Evolutionary conservation across 176 grass and related monocot species (phyloP).

Genomic region (Triticum turgidum): DNA sequence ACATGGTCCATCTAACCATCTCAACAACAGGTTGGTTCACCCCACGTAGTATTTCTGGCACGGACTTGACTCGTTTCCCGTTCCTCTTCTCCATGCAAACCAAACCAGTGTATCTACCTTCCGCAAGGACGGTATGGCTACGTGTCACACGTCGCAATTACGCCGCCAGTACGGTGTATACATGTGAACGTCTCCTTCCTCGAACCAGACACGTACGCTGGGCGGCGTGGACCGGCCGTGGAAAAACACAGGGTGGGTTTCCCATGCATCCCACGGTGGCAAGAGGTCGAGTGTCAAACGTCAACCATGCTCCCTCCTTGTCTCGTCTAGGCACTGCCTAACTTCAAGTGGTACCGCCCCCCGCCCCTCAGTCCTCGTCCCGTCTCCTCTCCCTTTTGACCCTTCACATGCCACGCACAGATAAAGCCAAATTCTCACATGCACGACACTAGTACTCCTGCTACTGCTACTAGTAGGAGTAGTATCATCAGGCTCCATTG

Average conservation of each 20-base stretch:
- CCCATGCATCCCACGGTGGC: background rate
- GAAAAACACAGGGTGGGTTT: background rate
- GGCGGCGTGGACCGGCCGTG: background rate
- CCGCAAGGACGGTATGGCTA: background rate
- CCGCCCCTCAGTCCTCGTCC: background rate
- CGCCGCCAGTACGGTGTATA: no score
- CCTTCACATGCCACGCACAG: background rate
- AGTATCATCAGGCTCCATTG: background rate
- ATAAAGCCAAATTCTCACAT: background rate
- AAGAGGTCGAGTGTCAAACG: background rate
- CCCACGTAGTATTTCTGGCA: no score
- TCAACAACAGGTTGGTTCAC: no score
- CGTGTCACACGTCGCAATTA: background rate
- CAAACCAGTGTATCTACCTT: no score
- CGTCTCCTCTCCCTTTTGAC: background rate
- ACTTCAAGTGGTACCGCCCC: background rate
- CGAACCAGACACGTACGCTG: background rate
- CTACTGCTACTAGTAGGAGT: background rate
- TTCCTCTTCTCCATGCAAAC: no score
- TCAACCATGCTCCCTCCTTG: background rate
- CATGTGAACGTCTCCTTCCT: background rate
- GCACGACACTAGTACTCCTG: background rate
- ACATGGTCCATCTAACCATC: no score
- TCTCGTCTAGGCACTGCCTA: background rate
- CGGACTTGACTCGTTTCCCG: no score